Percentiles rank a stretch among this genome's conserved stretches.
Evolutionary conservation across 2,329 filamentous ascomycete genomes (phyloP).

Genomic region (Scedosporium aurantiacum): DNA sequence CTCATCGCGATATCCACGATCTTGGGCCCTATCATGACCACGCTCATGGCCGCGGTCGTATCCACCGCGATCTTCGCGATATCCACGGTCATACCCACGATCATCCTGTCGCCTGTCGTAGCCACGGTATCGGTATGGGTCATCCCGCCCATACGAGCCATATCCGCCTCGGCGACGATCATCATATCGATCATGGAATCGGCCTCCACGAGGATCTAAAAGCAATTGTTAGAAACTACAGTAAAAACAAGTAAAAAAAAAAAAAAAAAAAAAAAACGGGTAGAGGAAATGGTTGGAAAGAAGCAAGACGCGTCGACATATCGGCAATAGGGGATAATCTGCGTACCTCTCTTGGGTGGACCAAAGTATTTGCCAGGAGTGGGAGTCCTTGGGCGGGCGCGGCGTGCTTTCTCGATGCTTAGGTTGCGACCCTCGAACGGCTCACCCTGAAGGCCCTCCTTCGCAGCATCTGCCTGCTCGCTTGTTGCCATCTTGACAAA

Average conservation of each 20-base stretch:
- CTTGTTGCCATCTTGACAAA: slow-evolving; percentile 98
- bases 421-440: slow-evolving; percentile 89
- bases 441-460: slow-evolving; percentile 91
- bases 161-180: slow-evolving; percentile 54
- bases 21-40: slow-evolving; percentile 25
- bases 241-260: slow-evolving; percentile 1
- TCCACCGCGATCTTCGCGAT: slow-evolving; percentile 21
- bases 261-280: slow-evolving; percentile 15
- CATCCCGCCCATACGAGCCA: slow-evolving; percentile 40
- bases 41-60: slow-evolving; percentile 50
- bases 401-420: slow-evolving; percentile 97
- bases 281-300: neutral
- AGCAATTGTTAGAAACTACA: slow-evolving; percentile 9
- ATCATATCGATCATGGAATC: slow-evolving; percentile 49
- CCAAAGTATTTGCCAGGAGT: slow-evolving; percentile 99
- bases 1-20: slow-evolving; percentile 28
- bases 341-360: slow-evolving; percentile 89
- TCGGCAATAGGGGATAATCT: neutral
- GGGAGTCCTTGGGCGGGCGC: slow-evolving; percentile 85
- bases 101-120: slow-evolving; percentile 39
- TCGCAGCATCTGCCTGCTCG: slow-evolving; percentile 91
- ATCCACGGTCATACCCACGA: slow-evolving; percentile 30
- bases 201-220: slow-evolving; percentile 25
- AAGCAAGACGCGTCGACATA: neutral
- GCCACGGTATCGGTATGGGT: slow-evolving; percentile 45